Percentiles rank a stretch among this genome's conserved stretches.
phyloP scores from a whole-genome alignment of 371 early-diverging fungal species.

The Gilbertella persicaria region DNA sequence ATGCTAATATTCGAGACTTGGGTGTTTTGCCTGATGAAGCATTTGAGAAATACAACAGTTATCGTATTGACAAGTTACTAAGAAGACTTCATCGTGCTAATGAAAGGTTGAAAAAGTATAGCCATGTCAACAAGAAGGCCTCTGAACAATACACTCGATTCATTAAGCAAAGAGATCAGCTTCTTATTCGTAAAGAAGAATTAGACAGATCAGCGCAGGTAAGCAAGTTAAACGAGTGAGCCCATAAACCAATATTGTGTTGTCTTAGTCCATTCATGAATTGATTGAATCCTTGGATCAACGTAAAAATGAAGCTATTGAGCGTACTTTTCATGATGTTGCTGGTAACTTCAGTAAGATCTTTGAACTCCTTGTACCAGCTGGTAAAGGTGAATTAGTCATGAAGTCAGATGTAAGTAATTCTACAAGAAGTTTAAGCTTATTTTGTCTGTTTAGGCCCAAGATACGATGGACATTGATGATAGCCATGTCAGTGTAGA shows the following conservation, averaged over 20 bases:
- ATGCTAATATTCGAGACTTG: conserved; percentile 87
- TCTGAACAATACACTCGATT: conserved; percentile 95
- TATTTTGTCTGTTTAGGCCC: conserved; percentile 5
- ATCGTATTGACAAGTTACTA: conserved; percentile 59
- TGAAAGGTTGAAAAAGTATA: conserved; percentile 82
- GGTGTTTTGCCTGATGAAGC: conserved; percentile 97
- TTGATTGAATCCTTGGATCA: conserved; percentile 90
- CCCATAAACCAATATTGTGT: not conserved
- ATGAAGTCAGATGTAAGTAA: conserved; percentile 72
- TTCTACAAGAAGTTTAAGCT: not conserved
- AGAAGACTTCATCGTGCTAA: conserved; percentile 80
- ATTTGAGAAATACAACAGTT: conserved; percentile 68
- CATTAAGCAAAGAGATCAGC: conserved; percentile 84
- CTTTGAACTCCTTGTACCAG: conserved; percentile 91
- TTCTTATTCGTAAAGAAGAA: conserved; percentile 83
- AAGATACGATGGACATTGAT: conserved; percentile 53
- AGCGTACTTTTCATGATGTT: conserved; percentile 94
- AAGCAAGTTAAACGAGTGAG: conserved; percentile 8
- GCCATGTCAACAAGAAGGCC: conserved; percentile 97
- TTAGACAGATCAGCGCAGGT: conserved; percentile 81
- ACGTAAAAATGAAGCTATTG: conserved; percentile 96
- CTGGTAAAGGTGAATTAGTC: conserved; percentile 83
- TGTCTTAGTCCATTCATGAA: conserved; percentile 72
- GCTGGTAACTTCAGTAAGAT: conserved; percentile 85
- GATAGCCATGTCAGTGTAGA: conserved; percentile 54